Base-by-base conservation (phyloP, 805 yeast genomes). In the Yarrowia sp. region DNA sequence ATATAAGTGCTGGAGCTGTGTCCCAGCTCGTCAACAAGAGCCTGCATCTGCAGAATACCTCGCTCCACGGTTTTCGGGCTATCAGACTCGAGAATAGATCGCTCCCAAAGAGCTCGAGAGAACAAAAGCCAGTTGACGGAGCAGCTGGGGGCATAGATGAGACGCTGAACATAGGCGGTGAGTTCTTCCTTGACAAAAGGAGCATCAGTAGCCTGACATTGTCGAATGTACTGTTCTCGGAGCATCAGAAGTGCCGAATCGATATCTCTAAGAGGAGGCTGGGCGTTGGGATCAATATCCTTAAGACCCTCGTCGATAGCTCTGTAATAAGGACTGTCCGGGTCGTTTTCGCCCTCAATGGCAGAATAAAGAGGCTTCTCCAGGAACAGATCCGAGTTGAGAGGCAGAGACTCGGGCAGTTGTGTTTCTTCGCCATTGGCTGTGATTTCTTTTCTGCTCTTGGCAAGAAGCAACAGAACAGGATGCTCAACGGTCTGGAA, bases 1-100 rank as follows among this genome's bases (percentile, higher is more conserved):
- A 78, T 70, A 51, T 74, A 80, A 67, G 81, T 89, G 76, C 79
- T 84, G 71, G 79, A 78, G 8, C 87, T 77, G 65, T 86, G 81
- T 1, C 93, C 96, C 31, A 91, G 79, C 74, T 92, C 97, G 72
- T 92, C 97, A 32, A 92, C 95, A 47, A 95, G 78, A 3, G 96
- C 87, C 64, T 92, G 93, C 87, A 95, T 86, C 76, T 95, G 99
- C 61, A 95, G 79, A 4, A 92, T 86, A 60, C 98, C 98, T 74
- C 99, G 83, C 76, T 95, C 98, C 28, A 93, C 87, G 1, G 98
- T 93, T 73, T 89, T 86, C 1, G 96, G 85, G 69, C 86, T 86
- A 58, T 82, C 81, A 0, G 96, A 84, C 74, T 95, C 99, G 41
- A 92, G 78, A 18, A 89, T 71, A 8, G 97, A 90, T 74, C 98